Conservation (phyloP, 2,329 filamentous ascomycete genomes). For the Colletotrichum musicola region DNA sequence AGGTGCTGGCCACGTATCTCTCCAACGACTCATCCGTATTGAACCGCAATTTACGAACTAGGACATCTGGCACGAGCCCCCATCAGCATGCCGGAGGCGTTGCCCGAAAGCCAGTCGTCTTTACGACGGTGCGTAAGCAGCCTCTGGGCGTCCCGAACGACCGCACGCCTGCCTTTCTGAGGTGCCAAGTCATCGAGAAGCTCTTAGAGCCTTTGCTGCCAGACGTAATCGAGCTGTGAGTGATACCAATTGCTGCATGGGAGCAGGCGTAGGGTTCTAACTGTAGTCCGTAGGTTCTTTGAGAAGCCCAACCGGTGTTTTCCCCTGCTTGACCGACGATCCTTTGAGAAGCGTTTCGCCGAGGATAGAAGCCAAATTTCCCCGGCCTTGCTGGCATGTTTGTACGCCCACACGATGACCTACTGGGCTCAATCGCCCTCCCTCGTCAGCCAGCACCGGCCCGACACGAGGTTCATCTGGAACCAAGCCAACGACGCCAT, state of each 20-base stretch:
- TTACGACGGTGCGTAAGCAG: slow-evolving; percentile 60
- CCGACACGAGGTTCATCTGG: slow-evolving; percentile 72
- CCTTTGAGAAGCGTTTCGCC: slow-evolving; percentile 63
- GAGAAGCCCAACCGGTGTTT: slow-evolving; percentile 70
- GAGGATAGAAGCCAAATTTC: slow-evolving; percentile 62
- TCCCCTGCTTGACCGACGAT: slow-evolving; percentile 68
- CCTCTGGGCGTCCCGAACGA: slow-evolving; percentile 57
- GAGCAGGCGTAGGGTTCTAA: not conserved
- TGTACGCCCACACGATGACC: slow-evolving; percentile 69
- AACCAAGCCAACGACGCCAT: slow-evolving; percentile 72
- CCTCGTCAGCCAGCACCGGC: slow-evolving; percentile 60
- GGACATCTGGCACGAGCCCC: slow-evolving; percentile 32
- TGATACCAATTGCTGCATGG: not conserved
- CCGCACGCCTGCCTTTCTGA: slow-evolving; percentile 56
- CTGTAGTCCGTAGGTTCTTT: slow-evolving; percentile 59
- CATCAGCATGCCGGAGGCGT: slow-evolving; percentile 18
- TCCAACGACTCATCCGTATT: slow-evolving; percentile 30
- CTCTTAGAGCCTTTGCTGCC: slow-evolving; percentile 67
- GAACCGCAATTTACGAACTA: slow-evolving; percentile 23
- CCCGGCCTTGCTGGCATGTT: slow-evolving; percentile 66
- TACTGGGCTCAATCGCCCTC: slow-evolving; percentile 67
- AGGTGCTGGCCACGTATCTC: slow-evolving; percentile 64
- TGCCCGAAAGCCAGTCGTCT: slow-evolving; percentile 54
- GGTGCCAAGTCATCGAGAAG: slow-evolving; percentile 69
- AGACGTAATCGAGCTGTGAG: slow-evolving; percentile 63